Percentiles rank a stretch among this genome's conserved stretches.
These are phyloP conservation scores for Syzygium jambos DNA, from an alignment of 345 rosid species.

Conservation along the genomic window DNA sequence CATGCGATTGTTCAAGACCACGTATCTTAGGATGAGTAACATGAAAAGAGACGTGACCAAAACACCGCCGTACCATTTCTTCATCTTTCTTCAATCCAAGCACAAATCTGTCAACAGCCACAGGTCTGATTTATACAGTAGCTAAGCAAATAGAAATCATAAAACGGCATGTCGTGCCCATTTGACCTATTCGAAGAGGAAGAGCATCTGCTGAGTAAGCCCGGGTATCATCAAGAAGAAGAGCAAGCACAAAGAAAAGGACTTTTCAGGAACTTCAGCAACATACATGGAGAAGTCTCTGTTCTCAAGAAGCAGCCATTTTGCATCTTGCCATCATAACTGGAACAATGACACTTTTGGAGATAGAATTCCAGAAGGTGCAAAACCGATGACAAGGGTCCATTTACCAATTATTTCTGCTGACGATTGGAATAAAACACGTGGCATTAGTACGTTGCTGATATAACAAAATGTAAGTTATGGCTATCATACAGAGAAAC, in stretches of 20 bases:
- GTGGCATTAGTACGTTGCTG: not conserved
- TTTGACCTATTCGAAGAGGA: not conserved
- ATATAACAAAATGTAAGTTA: not conserved
- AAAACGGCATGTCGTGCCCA: not conserved
- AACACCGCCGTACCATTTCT: slow-evolving; percentile 73
- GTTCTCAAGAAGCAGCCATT: not conserved
- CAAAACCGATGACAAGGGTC: not conserved
- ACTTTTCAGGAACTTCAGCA: not conserved
- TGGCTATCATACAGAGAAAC: not conserved
- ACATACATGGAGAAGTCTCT: not conserved
- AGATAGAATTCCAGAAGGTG: not conserved
- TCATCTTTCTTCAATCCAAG: slow-evolving; percentile 39
- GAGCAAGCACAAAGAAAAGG: not conserved
- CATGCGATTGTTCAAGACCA: slow-evolving; percentile 49
- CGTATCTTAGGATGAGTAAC: slow-evolving; percentile 65
- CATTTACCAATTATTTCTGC: not conserved
- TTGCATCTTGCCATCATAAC: not conserved
- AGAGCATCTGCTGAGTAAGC: not conserved
- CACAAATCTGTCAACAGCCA: slow-evolving; percentile 5
- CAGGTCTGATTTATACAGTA: not conserved
- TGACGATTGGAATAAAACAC: not conserved
- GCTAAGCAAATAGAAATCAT: not conserved
- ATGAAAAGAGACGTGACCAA: slow-evolving; percentile 63
- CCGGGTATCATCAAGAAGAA: not conserved
- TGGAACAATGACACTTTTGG: not conserved